A percentile compares a stretch with the other conserved stretches of the same genome.
Evolutionary conservation across 306 rosid species (phyloP).

Genomic region (Glycine soja): DNA sequence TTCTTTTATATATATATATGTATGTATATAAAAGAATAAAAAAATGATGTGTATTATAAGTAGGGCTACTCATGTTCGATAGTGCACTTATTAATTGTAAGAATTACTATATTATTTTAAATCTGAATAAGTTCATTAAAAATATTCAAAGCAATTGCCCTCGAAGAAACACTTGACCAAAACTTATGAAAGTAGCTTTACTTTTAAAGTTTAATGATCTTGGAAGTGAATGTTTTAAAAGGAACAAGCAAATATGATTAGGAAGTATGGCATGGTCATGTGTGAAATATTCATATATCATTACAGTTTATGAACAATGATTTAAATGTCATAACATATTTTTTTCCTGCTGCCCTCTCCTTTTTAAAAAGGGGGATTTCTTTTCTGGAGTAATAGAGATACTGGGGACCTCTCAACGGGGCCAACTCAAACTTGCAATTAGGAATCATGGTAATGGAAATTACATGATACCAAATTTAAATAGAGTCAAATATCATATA

Average conservation of each 20-base stretch:
- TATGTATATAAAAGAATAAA: no score
- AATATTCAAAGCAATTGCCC: neutral
- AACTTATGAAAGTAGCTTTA: neutral
- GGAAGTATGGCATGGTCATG: constrained; percentile 24
- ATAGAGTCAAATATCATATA: no score
- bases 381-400: neutral
- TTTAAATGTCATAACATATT: neutral
- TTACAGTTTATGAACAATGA: constrained; percentile 28
- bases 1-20: no score
- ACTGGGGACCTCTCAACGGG: neutral
- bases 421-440: constrained; percentile 39
- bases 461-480: no score
- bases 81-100: no score
- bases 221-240: constrained; percentile 33
- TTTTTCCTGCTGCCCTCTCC: neutral
- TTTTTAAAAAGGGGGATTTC: neutral
- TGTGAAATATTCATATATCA: constrained; percentile 22
- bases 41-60: no score
- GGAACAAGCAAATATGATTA: constrained; percentile 20
- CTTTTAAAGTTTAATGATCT: constrained; percentile 6
- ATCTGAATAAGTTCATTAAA: neutral
- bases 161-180: neutral
- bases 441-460: no score
- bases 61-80: no score
- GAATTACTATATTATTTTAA: neutral